A percentile compares a stretch with the other conserved stretches of the same genome.
These are phyloP conservation scores for Cytospora schulzeri DNA, from an alignment of 2,329 filamentous ascomycete genomes.

Conservation along the genomic window DNA sequence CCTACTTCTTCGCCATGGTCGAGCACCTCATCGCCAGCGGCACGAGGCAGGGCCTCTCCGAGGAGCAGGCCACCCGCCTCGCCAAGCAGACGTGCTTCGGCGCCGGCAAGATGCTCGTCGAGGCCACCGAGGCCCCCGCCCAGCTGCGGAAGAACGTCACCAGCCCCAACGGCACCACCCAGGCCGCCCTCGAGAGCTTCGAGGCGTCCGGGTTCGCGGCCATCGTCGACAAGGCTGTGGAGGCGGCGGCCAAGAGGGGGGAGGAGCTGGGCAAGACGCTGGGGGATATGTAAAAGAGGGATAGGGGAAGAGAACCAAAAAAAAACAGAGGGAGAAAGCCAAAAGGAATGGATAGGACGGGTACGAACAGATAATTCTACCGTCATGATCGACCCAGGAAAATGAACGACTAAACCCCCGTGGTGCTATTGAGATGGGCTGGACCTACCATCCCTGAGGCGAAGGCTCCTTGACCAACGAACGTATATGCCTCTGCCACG, in stretches of 20 bases:
- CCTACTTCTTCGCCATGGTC: conserved; percentile 57
- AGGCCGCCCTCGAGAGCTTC: conserved; percentile 52
- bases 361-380: not conserved
- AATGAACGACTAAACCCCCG: not conserved
- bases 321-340: too few relatives aligned
- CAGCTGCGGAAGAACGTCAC: conserved; percentile 55
- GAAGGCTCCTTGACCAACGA: too few relatives aligned
- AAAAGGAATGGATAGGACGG: not conserved
- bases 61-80: conserved; percentile 51
- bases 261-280: conserved; percentile 43
- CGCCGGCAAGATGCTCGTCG: conserved; percentile 53
- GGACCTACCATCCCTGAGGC: not conserved
- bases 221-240: conserved; percentile 49
- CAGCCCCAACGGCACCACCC: conserved; percentile 54
- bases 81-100: conserved; percentile 54
- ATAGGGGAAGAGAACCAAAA: not conserved
- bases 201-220: conserved; percentile 46
- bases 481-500: not conserved
- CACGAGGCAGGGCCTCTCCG: conserved; percentile 46
- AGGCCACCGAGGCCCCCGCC: conserved; percentile 47
- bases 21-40: conserved; percentile 52
- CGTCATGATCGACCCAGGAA: not conserved
- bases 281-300: conserved; percentile 13
- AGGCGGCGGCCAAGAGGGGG: conserved; percentile 46
- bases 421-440: not conserved